Base-by-base conservation (phyloP, 805 yeast genomes). In the Metschnikowia peoriensis region DNA sequence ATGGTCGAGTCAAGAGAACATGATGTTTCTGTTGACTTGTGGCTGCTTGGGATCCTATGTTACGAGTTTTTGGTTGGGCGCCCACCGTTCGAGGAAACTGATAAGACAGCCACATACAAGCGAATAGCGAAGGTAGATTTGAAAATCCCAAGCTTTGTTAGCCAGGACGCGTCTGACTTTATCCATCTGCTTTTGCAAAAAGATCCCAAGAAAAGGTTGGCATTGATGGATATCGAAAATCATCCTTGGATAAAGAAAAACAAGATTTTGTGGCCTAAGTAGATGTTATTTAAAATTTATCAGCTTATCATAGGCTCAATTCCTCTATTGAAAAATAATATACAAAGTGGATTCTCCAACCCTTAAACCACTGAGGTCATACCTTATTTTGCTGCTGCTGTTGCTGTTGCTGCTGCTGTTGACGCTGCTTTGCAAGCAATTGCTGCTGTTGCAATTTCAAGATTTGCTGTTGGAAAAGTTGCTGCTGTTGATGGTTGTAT, bases 61-160 rank as follows among this genome's bases (percentile, higher is more conserved):
- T 93, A 86, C 64, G 99, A 93, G 67, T 79, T 94, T 47, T 70
- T 93, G 1, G 91, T 87, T 4, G 98, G 97, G 0, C 76, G 78
- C 44, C 97, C 99, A 0, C 98, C 98, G 0, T 93, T 93, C 66
- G 97, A 91, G 66, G 97, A 89, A 59, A 78, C 77, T 29, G 84
- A 86, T 55, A 85, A 86, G 49, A 86, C 85, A 54, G 80, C 85
- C 15, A 94, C 98, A 0, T 89, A 88, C 66, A 83, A 82, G 62
- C 75, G 94, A 56, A 94, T 94, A 39, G 85, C 86, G 8, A 81
- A 79, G 54, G 90, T 89, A 4, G 97, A 89, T 63, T 73, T 90
- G 56, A 72, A 76, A 41, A 82, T 91, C 44, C 98, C 98, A 0
- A 68, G 77, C 1, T 84, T 71, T 61, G 80, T 94, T 0, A 82